Evolutionary conservation across 441 rosid genomes (phyloP), one percentile per base, ranked within the genome.

Genomic region (Viola pubescens): DNA sequence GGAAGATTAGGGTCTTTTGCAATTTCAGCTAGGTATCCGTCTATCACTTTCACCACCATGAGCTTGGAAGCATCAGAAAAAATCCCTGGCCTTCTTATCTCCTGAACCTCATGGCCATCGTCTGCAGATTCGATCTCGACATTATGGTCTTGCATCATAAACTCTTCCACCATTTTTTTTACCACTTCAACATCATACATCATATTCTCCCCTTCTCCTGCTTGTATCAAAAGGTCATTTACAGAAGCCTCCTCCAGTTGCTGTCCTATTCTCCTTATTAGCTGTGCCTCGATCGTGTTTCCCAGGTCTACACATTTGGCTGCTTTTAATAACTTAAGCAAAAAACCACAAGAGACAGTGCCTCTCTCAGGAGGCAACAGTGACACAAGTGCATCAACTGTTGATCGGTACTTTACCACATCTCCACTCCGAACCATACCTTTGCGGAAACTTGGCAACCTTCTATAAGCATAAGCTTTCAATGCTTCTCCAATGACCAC

Each of bases 181-280:
- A 87, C 84, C 0, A 67, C 72, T 47, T 81, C 88, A 39, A 82
- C 86, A 75, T 86, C 87, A 47, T 80, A 85, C 73, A 75, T 61
- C 63, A 66, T 74, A 40, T 60, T 74, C 34, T 72, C 82, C 59
- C 73, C 85, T 70, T 86, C 89, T 4, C 71, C 51, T 1, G 82
- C 68, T 56, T 59, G 73, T 65, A 86, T 81, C 74, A 85, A 58
- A 59, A 89, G 83, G 71, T 89, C 94, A 11, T 66, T 55, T 2
- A 77, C 80, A 5, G 84, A 79, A 61, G 94, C 97, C 77, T 85
- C 82, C 70, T 89, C 97, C 2, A 89, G 82, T 59, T 89, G 94
- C 69, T 75, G 84, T 13, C 91, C 94, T 26, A 83, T 79, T 68
- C 67, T 81, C 67, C 74, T 67, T 38, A 83, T 73, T 37, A 89